Evolutionary conservation across 305 asterid genomes (phyloP).

Genomic region (Fraxinus xanthoxyloides): DNA sequence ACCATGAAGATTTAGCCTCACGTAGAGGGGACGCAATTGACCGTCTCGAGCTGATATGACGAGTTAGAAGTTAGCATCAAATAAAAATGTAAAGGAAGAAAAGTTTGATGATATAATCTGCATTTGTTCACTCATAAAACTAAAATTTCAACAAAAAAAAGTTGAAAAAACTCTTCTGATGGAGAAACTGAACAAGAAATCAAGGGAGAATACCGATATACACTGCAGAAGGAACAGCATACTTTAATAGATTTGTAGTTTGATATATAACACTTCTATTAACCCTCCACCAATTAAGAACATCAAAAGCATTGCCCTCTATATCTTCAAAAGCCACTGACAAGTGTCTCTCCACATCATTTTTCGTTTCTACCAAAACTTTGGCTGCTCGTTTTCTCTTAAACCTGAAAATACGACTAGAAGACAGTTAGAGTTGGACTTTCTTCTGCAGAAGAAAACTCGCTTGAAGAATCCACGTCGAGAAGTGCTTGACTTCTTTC

Average conservation of each 20-base stretch:
- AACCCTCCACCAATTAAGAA: too few relatives aligned
- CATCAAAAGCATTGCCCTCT: too few relatives aligned
- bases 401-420: not conserved
- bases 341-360: not conserved
- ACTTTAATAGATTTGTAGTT: not conserved
- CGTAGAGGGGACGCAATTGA: not conserved
- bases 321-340: not conserved
- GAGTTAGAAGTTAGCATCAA: not conserved
- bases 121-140: not conserved
- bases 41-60: not conserved
- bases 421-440: not conserved
- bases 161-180: not conserved
- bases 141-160: not conserved
- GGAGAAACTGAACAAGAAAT: not conserved
- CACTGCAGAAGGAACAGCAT: conserved; percentile 24
- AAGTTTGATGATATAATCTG: not conserved
- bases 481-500: not conserved
- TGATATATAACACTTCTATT: not conserved
- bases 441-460: not conserved
- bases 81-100: not conserved
- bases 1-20: not conserved
- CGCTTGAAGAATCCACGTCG: not conserved
- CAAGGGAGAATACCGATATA: conserved; percentile 39
- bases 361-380: not conserved
- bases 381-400: not conserved